A percentile compares a stretch with the other conserved stretches of the same genome.
Evolutionary conservation across 2,329 filamentous ascomycete genomes (phyloP).

Genomic region (Penicillium sp.): DNA sequence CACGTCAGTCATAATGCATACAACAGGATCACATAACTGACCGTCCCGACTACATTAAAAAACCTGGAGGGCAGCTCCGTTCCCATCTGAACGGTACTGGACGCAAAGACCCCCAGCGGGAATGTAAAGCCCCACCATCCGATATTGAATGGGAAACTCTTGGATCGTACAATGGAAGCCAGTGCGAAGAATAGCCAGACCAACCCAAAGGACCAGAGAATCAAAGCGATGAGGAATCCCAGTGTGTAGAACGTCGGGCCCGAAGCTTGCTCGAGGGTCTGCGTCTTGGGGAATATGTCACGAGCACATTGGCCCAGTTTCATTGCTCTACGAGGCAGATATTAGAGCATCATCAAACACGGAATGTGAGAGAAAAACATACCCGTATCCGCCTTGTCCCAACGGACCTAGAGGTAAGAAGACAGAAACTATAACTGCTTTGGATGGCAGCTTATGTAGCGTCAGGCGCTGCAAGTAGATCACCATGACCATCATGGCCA

Average conservation of each 20-base stretch:
- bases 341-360: neutral
- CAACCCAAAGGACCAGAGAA: constrained; percentile 47
- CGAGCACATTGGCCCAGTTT: constrained; percentile 55
- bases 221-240: constrained; percentile 44
- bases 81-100: constrained; percentile 49
- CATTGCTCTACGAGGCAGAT: constrained; percentile 44
- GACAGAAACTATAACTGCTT: constrained; percentile 69
- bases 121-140: constrained; percentile 67
- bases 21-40: constrained; percentile 24
- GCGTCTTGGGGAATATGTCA: constrained; percentile 37
- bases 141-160: constrained; percentile 62
- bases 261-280: constrained; percentile 35
- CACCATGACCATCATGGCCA: constrained; percentile 66
- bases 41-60: constrained; percentile 58
- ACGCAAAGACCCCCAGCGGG: constrained; percentile 61
- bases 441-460: constrained; percentile 68
- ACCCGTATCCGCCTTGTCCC: constrained; percentile 66
- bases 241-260: constrained; percentile 41
- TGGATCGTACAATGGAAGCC: constrained; percentile 38
- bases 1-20: neutral
- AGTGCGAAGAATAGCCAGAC: constrained; percentile 48
- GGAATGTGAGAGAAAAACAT: neutral
- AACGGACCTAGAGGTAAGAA: constrained; percentile 68
- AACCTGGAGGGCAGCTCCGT: constrained; percentile 59
- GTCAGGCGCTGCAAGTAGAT: constrained; percentile 72